Base-by-base conservation (phyloP, 208 protist species). In the Wallacemonas sp. region DNA sequence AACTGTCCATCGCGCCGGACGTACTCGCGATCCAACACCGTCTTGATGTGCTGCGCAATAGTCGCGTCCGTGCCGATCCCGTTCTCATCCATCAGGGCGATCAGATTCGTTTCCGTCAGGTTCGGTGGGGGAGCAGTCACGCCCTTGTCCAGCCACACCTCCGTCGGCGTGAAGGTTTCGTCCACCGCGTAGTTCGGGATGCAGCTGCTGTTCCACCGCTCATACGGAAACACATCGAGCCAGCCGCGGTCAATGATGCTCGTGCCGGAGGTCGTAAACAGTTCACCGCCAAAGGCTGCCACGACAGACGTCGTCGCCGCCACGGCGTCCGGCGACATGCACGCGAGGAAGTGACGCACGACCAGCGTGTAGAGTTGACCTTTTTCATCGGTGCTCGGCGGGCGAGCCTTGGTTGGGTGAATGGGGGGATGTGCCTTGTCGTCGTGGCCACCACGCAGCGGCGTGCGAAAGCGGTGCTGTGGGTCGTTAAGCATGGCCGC, bases 61-160 rank as follows among this genome's bases (percentile, higher is more conserved):
- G 99, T 99, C 5, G 99, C 99, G 85, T 99, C 99, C 1, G 99
- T 99, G 24, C 98, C 98, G 64, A 99, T 99, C 30, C 95, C 94
- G 66, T 99, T 91, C 41, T 89, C 76, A 67, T 99, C 98, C 98
- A 99, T 99, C 24, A 95, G 30, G 0, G 80, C 59, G 32, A 99
- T 99, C 10, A 99, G 82, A 15, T 99, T 89, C 0, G 97, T 71
- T 80, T 99, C 99, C 0, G 92, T 97, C 13, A 99, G 76, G 36
- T 98, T 74, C 10, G 83, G 72, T 3, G 98, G 98, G 3, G 97
- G 66, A 8, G 78, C 36, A 3, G 98, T 99, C 22, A 68, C 63
- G n/a, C 85, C 77, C 34, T 87, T 67, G 17, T 81, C 55, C 37
- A 99, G 72, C 37, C 64, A 37, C n/a, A 99, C 79, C 8, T 42